Evolutionary conservation across 805 yeast species (phyloP).

Genomic region (Candida yuanshanica): DNA sequence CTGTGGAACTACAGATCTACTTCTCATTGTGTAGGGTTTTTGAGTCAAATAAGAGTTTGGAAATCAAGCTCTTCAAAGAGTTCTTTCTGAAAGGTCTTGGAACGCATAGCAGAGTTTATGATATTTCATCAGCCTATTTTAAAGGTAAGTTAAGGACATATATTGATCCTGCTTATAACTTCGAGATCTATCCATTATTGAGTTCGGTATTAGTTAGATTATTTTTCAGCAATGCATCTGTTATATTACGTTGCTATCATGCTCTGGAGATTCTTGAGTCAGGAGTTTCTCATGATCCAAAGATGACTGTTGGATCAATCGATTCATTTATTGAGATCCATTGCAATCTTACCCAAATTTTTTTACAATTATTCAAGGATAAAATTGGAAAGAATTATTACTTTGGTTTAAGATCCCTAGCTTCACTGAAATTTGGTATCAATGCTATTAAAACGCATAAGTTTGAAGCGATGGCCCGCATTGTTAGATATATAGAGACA

Average conservation of each 20-base stretch:
- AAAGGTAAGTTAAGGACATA: conserved; percentile 7
- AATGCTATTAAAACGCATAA: conserved; percentile 6
- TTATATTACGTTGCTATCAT: conserved; percentile 12
- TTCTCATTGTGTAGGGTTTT: conserved; percentile 9
- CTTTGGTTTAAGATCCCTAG: conserved; percentile 7
- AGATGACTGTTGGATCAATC: not conserved
- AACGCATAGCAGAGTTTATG: conserved; percentile 2
- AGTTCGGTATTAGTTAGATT: conserved; percentile 5
- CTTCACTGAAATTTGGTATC: conserved; percentile 7
- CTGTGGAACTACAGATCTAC: conserved; percentile 10
- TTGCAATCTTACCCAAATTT: conserved; percentile 2
- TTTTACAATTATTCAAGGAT: conserved; percentile 5
- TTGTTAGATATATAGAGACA: conserved; percentile 15
- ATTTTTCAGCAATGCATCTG: not conserved
- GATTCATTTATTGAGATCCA: conserved; percentile 4
- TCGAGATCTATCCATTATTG: conserved; percentile 11
- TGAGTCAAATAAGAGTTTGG: conserved; percentile 12
- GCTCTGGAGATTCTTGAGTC: conserved; percentile 12
- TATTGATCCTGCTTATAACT: conserved; percentile 6
- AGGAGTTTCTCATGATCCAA: conserved; percentile 1
- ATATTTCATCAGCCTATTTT: conserved; percentile 8
- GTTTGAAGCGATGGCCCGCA: conserved; percentile 14
- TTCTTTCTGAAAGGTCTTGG: conserved; percentile 2
- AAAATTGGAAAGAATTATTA: conserved; percentile 13
- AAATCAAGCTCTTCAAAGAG: conserved; percentile 7